Percentiles rank a stretch among this genome's conserved stretches.
Conservation (phyloP, 148 eudicot species). For the Fagopyrum tataricum region DNA sequence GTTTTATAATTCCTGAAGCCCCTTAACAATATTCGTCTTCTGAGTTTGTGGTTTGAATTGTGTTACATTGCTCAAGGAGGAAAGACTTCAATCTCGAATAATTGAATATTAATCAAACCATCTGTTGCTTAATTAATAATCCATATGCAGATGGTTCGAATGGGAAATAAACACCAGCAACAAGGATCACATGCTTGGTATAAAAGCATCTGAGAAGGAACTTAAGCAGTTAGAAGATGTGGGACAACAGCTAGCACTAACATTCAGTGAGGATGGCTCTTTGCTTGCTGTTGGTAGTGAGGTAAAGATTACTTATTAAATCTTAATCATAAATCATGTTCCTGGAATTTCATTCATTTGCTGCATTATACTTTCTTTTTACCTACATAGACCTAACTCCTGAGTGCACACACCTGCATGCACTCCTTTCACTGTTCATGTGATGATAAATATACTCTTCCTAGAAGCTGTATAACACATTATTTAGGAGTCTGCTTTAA, state of each 20-base stretch:
- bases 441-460: background rate
- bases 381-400: background rate
- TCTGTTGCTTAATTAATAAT: slow-evolving; percentile 1
- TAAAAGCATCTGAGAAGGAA: slow-evolving; percentile 47
- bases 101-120: background rate
- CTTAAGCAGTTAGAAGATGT: slow-evolving; percentile 57
- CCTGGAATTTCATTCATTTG: background rate
- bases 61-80: background rate
- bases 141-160: slow-evolving; percentile 50
- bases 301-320: slow-evolving; percentile 36
- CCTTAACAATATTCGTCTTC: background rate
- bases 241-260: slow-evolving; percentile 70
- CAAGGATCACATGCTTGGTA: slow-evolving; percentile 24
- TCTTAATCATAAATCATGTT: slow-evolving; percentile 18
- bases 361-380: background rate
- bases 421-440: background rate
- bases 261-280: slow-evolving; percentile 59
- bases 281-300: slow-evolving; percentile 76
- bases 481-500: background rate
- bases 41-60: background rate
- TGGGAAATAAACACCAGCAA: slow-evolving; percentile 36
- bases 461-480: background rate
- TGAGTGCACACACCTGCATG: background rate
- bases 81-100: background rate
- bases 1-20: background rate